phyloP scores from a whole-genome alignment of 164 flowering plant species.

The Kalanchoe fedtschenkoi region DNA sequence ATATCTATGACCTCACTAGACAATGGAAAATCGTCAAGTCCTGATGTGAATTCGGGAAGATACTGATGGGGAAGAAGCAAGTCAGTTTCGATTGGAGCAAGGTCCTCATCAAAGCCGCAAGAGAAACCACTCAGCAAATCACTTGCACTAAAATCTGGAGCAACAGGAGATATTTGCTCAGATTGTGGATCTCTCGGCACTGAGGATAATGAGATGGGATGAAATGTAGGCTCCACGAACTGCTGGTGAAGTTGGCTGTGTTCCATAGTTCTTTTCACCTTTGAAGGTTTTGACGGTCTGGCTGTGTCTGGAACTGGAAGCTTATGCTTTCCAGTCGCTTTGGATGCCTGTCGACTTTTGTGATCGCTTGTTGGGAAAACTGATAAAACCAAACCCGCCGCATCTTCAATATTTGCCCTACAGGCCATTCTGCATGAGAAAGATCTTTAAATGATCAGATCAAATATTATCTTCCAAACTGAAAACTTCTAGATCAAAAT shows the following conservation, averaged over 20 bases:
- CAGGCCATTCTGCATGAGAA: slow-evolving; percentile 36
- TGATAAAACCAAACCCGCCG: slow-evolving; percentile 38
- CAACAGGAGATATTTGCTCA: slow-evolving; percentile 11
- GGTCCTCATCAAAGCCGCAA: slow-evolving; percentile 14
- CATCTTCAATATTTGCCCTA: slow-evolving; percentile 38
- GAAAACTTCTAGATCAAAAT: background rate
- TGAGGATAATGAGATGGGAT: slow-evolving; percentile 3
- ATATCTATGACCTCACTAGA: slow-evolving; percentile 36
- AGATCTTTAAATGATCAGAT: background rate
- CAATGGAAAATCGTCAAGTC: slow-evolving; percentile 36
- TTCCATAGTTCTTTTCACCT: slow-evolving; percentile 28
- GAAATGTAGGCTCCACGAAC: slow-evolving; percentile 12
- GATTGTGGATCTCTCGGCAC: slow-evolving; percentile 13
- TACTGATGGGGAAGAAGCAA: slow-evolving; percentile 21
- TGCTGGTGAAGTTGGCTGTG: slow-evolving; percentile 17
- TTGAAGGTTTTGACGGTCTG: slow-evolving; percentile 40
- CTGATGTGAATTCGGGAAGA: slow-evolving; percentile 25
- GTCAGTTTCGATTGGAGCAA: slow-evolving; percentile 7
- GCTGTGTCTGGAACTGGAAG: slow-evolving; percentile 30
- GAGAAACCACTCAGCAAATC: background rate
- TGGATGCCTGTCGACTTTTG: slow-evolving; percentile 32
- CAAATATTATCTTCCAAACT: background rate
- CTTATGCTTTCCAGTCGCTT: slow-evolving; percentile 64
- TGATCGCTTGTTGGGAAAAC: slow-evolving; percentile 40
- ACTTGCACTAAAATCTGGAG: slow-evolving; percentile 14